Evolutionary conservation across 805 yeast species (phyloP).

Genomic region (Yamadazyma kitorensis): DNA sequence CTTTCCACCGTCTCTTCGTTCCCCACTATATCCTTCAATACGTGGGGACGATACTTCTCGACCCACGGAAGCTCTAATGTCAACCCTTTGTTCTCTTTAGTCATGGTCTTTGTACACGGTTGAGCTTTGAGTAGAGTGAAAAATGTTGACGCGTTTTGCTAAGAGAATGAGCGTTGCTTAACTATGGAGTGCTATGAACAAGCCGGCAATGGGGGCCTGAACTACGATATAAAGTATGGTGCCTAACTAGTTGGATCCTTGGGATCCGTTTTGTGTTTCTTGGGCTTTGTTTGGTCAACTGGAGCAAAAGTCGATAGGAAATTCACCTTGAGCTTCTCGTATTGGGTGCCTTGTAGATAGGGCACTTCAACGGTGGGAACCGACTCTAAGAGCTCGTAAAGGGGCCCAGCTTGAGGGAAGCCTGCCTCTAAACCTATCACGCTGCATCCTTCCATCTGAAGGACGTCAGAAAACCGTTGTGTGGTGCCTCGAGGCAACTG

Average conservation of each 20-base stretch:
- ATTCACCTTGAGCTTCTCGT: conserved; percentile 37
- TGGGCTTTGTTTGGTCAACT: conserved; percentile 19
- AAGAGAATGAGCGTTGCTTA: too few species aligned
- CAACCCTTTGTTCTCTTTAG: conserved; percentile 9
- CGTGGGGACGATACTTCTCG: conserved; percentile 89
- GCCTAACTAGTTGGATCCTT: not conserved
- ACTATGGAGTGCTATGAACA: too few species aligned
- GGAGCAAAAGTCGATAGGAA: conserved; percentile 49
- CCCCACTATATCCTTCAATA: conserved; percentile 84
- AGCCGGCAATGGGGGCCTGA: too few species aligned
- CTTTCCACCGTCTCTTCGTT: conserved; percentile 87
- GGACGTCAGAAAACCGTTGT: conserved; percentile 25
- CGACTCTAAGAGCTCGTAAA: conserved; percentile 25
- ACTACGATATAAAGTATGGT: too few species aligned
- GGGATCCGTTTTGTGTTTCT: not conserved
- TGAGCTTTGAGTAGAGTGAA: not conserved
- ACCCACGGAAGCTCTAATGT: conserved; percentile 54
- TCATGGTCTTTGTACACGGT: too few species aligned
- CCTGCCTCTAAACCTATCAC: conserved; percentile 34
- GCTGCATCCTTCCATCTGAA: conserved; percentile 26
- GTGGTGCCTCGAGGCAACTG: conserved; percentile 53
- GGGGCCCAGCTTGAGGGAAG: conserved; percentile 23
- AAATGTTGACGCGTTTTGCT: conserved; percentile 1
- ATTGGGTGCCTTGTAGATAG: conserved; percentile 36
- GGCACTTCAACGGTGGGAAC: conserved; percentile 42